Percentiles rank a stretch among this genome's conserved stretches.
Conservation (phyloP, 2,329 filamentous ascomycete species). For the Berkeleyomyces rouxiae region DNA sequence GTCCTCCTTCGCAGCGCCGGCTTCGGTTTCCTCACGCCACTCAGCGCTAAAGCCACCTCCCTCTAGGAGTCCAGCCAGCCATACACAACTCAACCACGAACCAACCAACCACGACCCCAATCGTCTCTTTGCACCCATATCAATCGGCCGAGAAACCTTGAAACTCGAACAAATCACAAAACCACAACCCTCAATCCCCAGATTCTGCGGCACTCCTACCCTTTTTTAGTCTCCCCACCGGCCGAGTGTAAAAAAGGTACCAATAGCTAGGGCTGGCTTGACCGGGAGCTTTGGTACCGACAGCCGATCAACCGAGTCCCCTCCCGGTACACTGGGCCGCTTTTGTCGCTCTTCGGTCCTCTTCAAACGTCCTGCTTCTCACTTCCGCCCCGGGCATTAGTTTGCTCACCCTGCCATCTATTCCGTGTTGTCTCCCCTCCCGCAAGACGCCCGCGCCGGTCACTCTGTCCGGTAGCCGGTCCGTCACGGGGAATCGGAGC, state of each 20-base stretch:
- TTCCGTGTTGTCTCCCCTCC: background rate
- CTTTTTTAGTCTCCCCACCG: background rate
- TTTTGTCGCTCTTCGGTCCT: background rate
- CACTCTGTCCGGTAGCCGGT: no score
- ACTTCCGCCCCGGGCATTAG: background rate
- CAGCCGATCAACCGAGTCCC: background rate
- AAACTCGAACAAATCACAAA: background rate
- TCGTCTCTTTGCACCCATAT: background rate
- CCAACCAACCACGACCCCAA: background rate
- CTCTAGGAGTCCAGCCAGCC: background rate
- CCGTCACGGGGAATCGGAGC: background rate
- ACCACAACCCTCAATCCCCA: background rate
- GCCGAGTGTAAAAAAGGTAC: background rate
- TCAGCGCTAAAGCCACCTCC: conserved; percentile 1
- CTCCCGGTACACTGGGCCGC: background rate
- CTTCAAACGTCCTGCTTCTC: background rate
- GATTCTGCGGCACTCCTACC: background rate
- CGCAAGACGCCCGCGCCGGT: background rate
- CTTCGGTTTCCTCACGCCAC: background rate
- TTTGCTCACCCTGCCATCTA: background rate
- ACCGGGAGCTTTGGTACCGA: background rate
- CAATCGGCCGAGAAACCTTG: conserved; percentile 9
- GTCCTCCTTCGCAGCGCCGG: background rate
- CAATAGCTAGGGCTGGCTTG: background rate
- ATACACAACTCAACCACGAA: background rate